Evolutionary conservation across 441 rosid genomes (phyloP).

Genomic region (Melastoma candidum): DNA sequence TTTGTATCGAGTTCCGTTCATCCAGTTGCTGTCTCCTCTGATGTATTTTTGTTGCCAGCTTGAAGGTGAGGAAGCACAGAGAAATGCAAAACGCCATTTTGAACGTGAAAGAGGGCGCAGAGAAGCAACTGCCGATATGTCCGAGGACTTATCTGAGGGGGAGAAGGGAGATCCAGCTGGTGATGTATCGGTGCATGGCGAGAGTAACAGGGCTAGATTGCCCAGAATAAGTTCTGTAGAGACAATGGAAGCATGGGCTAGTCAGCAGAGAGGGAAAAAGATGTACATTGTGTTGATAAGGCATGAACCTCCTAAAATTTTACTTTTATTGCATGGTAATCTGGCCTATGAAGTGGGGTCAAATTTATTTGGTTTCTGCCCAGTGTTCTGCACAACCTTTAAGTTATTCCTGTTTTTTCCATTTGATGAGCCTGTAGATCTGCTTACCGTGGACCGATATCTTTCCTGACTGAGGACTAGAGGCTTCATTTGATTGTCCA

Average conservation of each 20-base stretch:
- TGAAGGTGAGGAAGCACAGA: conserved; percentile 2
- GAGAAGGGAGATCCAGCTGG: conserved; percentile 4
- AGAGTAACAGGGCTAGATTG: background rate
- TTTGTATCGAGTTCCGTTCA: too few species aligned
- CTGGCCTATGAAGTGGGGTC: too few species aligned
- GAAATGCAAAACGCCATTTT: background rate
- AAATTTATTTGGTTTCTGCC: too few species aligned
- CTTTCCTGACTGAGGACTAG: too few species aligned
- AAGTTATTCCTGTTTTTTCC: too few species aligned
- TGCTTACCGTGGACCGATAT: too few species aligned
- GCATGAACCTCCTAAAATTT: background rate
- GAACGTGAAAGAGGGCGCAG: conserved; percentile 9
- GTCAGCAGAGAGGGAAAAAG: conserved; percentile 1
- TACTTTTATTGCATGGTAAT: background rate
- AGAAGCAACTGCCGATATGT: conserved; percentile 6
- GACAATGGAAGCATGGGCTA: conserved; percentile 4
- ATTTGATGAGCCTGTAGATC: too few species aligned
- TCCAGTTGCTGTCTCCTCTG: too few species aligned
- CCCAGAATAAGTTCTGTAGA: background rate
- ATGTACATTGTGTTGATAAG: conserved; percentile 7
- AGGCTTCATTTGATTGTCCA: too few species aligned
- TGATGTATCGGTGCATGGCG: background rate
- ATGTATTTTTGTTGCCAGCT: background rate
- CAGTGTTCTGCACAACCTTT: too few species aligned
- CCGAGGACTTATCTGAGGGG: conserved; percentile 3